phyloP scores from a whole-genome alignment of 2,329 filamentous ascomycete genomes.

The Hymenoscyphus repandus region DNA sequence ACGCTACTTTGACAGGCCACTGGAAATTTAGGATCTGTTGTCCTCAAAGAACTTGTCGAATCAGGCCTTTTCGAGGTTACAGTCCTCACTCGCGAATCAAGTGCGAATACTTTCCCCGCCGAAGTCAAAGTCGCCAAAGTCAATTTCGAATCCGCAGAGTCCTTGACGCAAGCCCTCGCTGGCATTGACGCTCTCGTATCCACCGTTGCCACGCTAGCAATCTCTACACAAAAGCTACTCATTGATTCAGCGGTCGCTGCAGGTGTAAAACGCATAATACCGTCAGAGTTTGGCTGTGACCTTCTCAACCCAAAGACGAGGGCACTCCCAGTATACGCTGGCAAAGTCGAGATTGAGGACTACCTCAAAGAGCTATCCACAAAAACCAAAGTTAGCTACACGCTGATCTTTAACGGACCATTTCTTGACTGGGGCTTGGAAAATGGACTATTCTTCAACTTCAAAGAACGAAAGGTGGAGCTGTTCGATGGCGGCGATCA shows the following conservation, averaged over 20 bases:
- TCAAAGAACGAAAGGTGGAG: conserved; percentile 36
- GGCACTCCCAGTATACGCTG: conserved; percentile 44
- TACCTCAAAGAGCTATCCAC: conserved; percentile 36
- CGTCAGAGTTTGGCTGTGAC: conserved; percentile 48
- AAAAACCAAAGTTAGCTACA: conserved; percentile 46
- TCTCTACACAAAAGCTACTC: conserved; percentile 42
- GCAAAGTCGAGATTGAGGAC: conserved; percentile 43
- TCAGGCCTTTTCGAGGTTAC: conserved; percentile 38
- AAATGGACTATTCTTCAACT: conserved; percentile 40
- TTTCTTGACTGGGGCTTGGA: conserved; percentile 54
- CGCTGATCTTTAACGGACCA: conserved; percentile 42
- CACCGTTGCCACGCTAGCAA: conserved; percentile 33
- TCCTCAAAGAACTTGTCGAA: conserved; percentile 21
- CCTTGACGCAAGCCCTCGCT: conserved; percentile 41
- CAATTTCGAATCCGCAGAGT: conserved; percentile 38
- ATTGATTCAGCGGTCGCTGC: conserved; percentile 53
- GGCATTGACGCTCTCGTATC: conserved; percentile 55
- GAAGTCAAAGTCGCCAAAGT: conserved; percentile 41
- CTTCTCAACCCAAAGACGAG: conserved; percentile 35
- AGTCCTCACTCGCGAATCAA: conserved; percentile 40
- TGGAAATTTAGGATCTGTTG: conserved; percentile 19
- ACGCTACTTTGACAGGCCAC: conserved; percentile 12
- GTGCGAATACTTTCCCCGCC: conserved; percentile 13
- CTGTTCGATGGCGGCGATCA: conserved; percentile 47
- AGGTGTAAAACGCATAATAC: conserved; percentile 55